Base-by-base conservation (phyloP, 345 rosid species). In the Eucalyptus tenuipes region DNA sequence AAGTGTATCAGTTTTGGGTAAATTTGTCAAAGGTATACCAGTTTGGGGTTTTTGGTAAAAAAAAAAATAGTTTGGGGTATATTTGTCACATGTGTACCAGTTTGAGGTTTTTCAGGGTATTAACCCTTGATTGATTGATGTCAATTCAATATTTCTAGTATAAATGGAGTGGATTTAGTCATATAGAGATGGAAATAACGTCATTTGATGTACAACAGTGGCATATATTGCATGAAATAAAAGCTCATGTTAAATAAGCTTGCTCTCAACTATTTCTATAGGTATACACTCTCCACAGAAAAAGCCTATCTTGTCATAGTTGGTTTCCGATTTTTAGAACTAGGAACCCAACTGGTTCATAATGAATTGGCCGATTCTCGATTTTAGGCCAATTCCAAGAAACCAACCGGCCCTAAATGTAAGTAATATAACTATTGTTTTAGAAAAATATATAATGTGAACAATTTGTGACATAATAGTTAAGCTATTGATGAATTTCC, bases 301-400 rank as follows among this genome's bases (percentile, higher is more conserved):
- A 52, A 52, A 52, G 57, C 5, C 57, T 52, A 68, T 20, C 24
- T 0, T 68, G 2, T 17, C 5, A 8, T 20, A 4, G 13, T 71
- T 4, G 6, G 24, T 71, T 18, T 71, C 7, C 1, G 0, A 71
- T 71, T 71, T 33, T 17, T 33, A 15, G 13, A 71, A 33, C 2
- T 2, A 12, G 13, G 7, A 33, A 16, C 44, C 25, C 81, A 71
- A 71, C 0, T 9, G 2, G 25, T 71, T 71, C 44, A 22, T 71
- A 17, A 71, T 6, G 25, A 71, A 33, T 40, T 22, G 12, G 4
- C 12, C 1, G 0, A 17, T 8, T 68, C 24, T 0, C 6, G 0
- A 68, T 68, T 17, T 20, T 1, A 17, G 1, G 22, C 20, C 6
- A 3, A 37, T 71, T 68, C 44, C 81, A 71, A 33, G 81, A 31